Conservation (phyloP, 805 yeast genomes). For the Candida piceae region DNA sequence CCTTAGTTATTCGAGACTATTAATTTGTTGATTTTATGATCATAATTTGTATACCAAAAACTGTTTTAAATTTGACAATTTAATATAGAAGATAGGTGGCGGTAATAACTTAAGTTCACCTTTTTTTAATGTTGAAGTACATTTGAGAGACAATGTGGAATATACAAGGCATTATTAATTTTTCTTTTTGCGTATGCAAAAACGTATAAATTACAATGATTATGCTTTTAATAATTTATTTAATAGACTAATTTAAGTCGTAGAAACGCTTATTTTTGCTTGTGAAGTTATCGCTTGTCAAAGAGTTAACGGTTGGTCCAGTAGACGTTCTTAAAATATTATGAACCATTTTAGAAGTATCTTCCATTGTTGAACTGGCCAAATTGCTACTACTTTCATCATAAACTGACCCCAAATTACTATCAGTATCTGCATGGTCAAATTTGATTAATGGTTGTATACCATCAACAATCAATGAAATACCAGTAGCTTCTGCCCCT, state of each 20-base stretch:
- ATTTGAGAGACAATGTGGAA: too few species aligned
- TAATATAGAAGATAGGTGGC: too few species aligned
- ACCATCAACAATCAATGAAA: constrained; percentile 61
- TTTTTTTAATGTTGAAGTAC: too few species aligned
- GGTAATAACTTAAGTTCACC: too few species aligned
- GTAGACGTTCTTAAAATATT: constrained; percentile 2
- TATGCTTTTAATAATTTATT: too few species aligned
- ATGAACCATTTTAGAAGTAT: constrained; percentile 9
- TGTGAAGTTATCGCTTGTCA: constrained; percentile 25
- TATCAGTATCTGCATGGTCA: constrained; percentile 6
- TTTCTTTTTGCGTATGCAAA: too few species aligned
- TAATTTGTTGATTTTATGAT: too few species aligned
- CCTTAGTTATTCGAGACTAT: too few species aligned
- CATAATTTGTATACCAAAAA: too few species aligned
- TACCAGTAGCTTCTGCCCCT: constrained; percentile 58
- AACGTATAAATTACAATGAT: too few species aligned
- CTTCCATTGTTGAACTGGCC: constrained; percentile 1
- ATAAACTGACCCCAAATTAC: not conserved
- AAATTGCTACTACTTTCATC: not conserved
- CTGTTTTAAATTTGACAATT: too few species aligned
- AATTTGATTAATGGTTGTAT: constrained; percentile 35
- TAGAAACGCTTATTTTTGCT: constrained; percentile 24
- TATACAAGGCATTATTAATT: too few species aligned
- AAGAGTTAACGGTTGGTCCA: constrained; percentile 25
- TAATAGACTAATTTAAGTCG: constrained; percentile 13